phyloP scores from a whole-genome alignment of 73 alveolate genomes.

The Paramecium tetraurelia region DNA sequence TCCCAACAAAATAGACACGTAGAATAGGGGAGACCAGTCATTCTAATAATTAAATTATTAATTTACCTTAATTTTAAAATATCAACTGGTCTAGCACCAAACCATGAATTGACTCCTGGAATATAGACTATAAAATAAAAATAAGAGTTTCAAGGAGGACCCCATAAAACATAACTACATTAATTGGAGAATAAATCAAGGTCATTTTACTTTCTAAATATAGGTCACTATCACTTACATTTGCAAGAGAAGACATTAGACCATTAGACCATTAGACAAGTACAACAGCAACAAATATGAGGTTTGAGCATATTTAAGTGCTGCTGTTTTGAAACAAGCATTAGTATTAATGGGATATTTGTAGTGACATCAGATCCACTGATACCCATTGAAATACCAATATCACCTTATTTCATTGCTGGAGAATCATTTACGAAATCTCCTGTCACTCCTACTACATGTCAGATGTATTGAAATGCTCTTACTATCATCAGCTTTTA shows the following conservation, averaged over 20 bases:
- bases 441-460: slow-evolving; percentile 92
- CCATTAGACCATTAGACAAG: slow-evolving; percentile 49
- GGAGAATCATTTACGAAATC: slow-evolving; percentile 96
- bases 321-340: slow-evolving; percentile 59
- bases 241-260: slow-evolving; percentile 53
- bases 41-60: background rate
- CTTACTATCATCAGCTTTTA: slow-evolving; percentile 88
- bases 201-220: slow-evolving; percentile 56
- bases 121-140: slow-evolving; percentile 26
- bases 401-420: slow-evolving; percentile 93
- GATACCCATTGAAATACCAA: slow-evolving; percentile 92
- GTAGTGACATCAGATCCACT: slow-evolving; percentile 98
- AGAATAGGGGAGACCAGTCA: slow-evolving; percentile 61
- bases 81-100: slow-evolving; percentile 66
- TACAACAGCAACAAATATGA: slow-evolving; percentile 12
- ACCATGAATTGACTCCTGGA: slow-evolving; percentile 50
- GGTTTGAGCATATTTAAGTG: slow-evolving; percentile 49
- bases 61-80: background rate
- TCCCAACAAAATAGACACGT: slow-evolving; percentile 57
- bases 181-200: background rate
- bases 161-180: slow-evolving; percentile 48
- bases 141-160: slow-evolving; percentile 36
- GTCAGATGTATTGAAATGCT: slow-evolving; percentile 87
- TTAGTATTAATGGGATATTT: background rate
- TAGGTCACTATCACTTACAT: background rate